phyloP scores from a whole-genome alignment of 1,284 basidiomycete genomes.

The Thecaphora frezii region DNA sequence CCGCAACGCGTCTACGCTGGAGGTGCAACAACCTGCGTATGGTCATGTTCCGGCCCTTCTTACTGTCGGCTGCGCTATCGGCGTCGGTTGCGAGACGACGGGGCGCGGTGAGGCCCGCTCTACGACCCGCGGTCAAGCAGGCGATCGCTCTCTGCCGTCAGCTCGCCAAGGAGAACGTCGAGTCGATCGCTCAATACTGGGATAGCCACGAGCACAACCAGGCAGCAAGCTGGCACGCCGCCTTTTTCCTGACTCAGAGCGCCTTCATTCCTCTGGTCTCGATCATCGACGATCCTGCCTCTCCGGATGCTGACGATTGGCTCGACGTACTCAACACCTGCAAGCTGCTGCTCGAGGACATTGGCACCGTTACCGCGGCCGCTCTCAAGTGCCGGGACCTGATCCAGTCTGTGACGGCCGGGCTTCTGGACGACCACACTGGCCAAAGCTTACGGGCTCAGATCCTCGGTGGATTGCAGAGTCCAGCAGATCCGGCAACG shows the following conservation, averaged over 20 bases:
- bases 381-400: conserved; percentile 38
- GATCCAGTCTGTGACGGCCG: conserved; percentile 25
- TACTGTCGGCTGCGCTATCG: conserved; percentile 31
- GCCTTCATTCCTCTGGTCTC: conserved; percentile 35
- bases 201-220: conserved; percentile 38
- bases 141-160: conserved; percentile 33
- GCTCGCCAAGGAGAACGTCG: conserved; percentile 34
- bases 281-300: conserved; percentile 26
- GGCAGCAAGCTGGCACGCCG: conserved; percentile 38
- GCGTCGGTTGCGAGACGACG: conserved; percentile 26
- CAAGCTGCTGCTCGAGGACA: conserved; percentile 26
- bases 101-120: conserved; percentile 18
- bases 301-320: conserved; percentile 28
- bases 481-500: not conserved
- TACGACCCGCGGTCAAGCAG: conserved; percentile 35
- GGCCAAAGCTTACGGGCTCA: not conserved
- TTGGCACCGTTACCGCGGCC: conserved; percentile 33
- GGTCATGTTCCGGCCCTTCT: conserved; percentile 40
- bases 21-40: conserved; percentile 41
- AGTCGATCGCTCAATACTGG: conserved; percentile 36
- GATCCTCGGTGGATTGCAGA: too few species aligned
- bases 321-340: conserved; percentile 22
- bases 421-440: conserved; percentile 11
- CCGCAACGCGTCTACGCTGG: conserved; percentile 32
- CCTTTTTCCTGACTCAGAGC: conserved; percentile 39